Conservation (phyloP, 1,284 basidiomycete genomes). For the Vanrija pseudolonga region DNA sequence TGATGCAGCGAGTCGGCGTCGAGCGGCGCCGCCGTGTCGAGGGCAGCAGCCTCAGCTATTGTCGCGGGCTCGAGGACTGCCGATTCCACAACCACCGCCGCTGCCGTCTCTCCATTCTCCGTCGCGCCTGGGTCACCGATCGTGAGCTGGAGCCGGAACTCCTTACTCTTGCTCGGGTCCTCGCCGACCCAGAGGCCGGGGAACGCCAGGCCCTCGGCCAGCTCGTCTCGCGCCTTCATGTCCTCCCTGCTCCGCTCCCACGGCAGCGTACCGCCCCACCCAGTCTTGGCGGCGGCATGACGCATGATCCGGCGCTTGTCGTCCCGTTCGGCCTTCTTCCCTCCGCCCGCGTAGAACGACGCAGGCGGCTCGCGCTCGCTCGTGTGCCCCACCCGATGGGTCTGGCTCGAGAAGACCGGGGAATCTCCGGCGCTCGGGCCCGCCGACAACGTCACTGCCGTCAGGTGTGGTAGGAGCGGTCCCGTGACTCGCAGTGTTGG, state of each 20-base stretch:
- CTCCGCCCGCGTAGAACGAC: background rate
- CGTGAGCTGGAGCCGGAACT: slow-evolving; percentile 35
- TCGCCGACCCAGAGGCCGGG: slow-evolving; percentile 38
- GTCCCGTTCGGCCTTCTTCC: slow-evolving; percentile 9
- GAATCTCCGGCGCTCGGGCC: slow-evolving; percentile 3
- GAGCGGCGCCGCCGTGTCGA: background rate
- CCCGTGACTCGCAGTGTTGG: slow-evolving; percentile 39
- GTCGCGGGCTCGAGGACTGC: background rate
- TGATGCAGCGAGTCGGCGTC: background rate
- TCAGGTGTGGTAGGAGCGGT: slow-evolving; percentile 22
- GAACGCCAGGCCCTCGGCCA: slow-evolving; percentile 34
- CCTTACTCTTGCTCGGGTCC: slow-evolving; percentile 31
- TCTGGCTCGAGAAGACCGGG: slow-evolving; percentile 26
- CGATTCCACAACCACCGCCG: background rate
- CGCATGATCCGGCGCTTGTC: slow-evolving; percentile 17
- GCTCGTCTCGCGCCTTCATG: slow-evolving; percentile 19
- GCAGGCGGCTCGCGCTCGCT: background rate
- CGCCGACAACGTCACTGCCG: slow-evolving; percentile 8
- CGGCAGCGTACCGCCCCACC: slow-evolving; percentile 33
- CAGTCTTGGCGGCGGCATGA: slow-evolving; percentile 27
- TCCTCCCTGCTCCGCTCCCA: slow-evolving; percentile 19
- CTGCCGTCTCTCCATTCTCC: too few relatives aligned
- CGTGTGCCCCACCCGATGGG: slow-evolving; percentile 15
- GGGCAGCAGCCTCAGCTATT: background rate
- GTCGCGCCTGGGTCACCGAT: slow-evolving; percentile 18